A percentile compares a stretch with the other conserved stretches of the same genome.
phyloP scores from a whole-genome alignment of 2,329 filamentous ascomycete species.

The Aureobasidium melanogenum region DNA sequence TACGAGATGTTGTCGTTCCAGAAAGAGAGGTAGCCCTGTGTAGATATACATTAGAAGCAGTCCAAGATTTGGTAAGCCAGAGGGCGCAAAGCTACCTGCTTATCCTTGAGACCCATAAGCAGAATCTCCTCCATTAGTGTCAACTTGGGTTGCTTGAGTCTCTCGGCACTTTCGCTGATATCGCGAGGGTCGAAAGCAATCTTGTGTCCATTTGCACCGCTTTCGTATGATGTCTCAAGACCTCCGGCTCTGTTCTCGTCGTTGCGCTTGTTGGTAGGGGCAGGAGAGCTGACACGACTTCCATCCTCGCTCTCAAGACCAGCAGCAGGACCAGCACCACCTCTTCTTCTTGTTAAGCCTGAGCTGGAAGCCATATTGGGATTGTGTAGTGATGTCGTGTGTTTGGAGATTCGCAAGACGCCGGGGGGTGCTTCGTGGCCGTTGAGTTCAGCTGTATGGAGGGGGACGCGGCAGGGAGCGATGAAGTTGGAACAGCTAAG shows the following conservation, averaged over 20 bases:
- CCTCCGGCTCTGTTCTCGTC: constrained; percentile 27
- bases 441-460: constrained; percentile 6
- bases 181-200: constrained; percentile 96
- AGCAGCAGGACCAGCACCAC: constrained; percentile 44
- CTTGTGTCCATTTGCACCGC: constrained; percentile 89
- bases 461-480: not conserved
- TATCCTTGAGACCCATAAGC: constrained; percentile 92
- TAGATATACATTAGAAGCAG: not conserved
- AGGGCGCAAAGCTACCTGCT: constrained; percentile 62
- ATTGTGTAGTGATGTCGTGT: not conserved
- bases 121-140: constrained; percentile 98
- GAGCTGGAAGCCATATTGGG: constrained; percentile 54
- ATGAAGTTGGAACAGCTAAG: not conserved
- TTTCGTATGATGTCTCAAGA: constrained; percentile 79
- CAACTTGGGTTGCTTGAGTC: constrained; percentile 95
- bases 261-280: constrained; percentile 45
- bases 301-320: constrained; percentile 52
- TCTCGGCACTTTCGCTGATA: constrained; percentile 91
- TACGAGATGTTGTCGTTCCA: constrained; percentile 99
- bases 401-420: not conserved
- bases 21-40: constrained; percentile 90
- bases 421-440: constrained; percentile 2
- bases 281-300: constrained; percentile 58
- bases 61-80: not conserved
- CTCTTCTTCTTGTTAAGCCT: constrained; percentile 63